phyloP scores from a whole-genome alignment of 306 rosid species.

The Inga leiocalycina region DNA sequence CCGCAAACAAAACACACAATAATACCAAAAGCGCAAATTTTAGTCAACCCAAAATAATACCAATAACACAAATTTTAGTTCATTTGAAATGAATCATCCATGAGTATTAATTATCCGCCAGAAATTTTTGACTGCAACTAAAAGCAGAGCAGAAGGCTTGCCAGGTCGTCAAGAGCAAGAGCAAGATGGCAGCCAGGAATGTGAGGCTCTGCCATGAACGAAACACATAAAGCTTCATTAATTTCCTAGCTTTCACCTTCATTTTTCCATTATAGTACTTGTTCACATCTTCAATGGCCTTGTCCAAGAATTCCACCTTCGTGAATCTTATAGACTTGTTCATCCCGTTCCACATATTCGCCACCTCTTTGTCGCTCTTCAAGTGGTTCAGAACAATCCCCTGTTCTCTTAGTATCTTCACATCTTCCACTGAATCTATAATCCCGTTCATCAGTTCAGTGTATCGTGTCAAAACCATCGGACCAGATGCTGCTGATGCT shows the following conservation, averaged over 20 bases:
- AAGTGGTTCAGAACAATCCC: slow-evolving; percentile 65
- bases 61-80: not conserved
- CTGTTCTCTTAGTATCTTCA: slow-evolving; percentile 50
- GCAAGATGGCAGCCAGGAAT: slow-evolving; percentile 51
- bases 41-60: not conserved
- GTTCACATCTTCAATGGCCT: slow-evolving; percentile 77
- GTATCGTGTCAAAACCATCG: slow-evolving; percentile 66
- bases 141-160: slow-evolving; percentile 48
- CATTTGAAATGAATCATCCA: not conserved
- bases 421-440: slow-evolving; percentile 71
- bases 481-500: slow-evolving; percentile 64
- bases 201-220: slow-evolving; percentile 72
- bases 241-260: slow-evolving; percentile 56
- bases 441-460: slow-evolving; percentile 79
- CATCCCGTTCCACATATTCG: slow-evolving; percentile 74
- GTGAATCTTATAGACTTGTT: slow-evolving; percentile 67
- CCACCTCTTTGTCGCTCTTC: slow-evolving; percentile 71
- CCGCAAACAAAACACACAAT: not conserved
- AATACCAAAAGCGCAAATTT: not conserved
- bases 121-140: slow-evolving; percentile 36
- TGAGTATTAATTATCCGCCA: not conserved
- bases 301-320: slow-evolving; percentile 65
- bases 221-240: slow-evolving; percentile 53
- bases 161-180: slow-evolving; percentile 55
- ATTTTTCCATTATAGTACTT: slow-evolving; percentile 57